Percentiles rank a stretch among this genome's conserved stretches.
phyloP scores from a whole-genome alignment of 1,284 basidiomycete genomes.

The Pseudozyma thailandica region DNA sequence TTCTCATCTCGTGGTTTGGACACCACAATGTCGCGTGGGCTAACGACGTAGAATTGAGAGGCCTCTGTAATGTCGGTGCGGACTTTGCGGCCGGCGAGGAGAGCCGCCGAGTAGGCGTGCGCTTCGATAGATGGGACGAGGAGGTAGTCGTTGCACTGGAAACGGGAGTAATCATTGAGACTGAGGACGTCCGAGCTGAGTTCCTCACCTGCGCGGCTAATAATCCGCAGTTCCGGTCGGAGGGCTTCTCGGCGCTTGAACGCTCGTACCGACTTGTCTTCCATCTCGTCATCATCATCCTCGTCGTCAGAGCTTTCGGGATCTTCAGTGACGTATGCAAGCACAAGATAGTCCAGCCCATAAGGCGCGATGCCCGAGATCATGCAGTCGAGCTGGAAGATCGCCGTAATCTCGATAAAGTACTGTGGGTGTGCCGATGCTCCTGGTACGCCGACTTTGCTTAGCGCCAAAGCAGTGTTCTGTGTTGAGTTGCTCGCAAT shows the following conservation, averaged over 20 bases:
- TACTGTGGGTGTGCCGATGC: constrained; percentile 31
- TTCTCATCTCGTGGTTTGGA: constrained; percentile 85
- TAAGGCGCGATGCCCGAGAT: constrained; percentile 89
- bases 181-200: constrained; percentile 85
- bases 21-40: constrained; percentile 85
- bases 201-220: constrained; percentile 89
- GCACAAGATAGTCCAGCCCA: constrained; percentile 76
- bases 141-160: constrained; percentile 91
- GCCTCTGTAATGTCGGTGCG: constrained; percentile 27
- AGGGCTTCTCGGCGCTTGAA: constrained; percentile 79
- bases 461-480: constrained; percentile 26
- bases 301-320: constrained; percentile 46
- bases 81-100: constrained; percentile 40
- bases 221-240: constrained; percentile 90
- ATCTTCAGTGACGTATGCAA: constrained; percentile 75
- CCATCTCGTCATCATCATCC: constrained; percentile 12
- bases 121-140: constrained; percentile 71
- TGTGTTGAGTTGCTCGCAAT: constrained; percentile 24
- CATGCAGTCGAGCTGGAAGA: constrained; percentile 96
- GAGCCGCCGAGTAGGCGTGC: constrained; percentile 40
- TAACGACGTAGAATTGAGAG: constrained; percentile 79
- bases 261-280: neutral
- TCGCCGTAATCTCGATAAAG: constrained; percentile 84
- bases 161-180: constrained; percentile 81
- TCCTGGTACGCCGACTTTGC: constrained; percentile 29